These are phyloP conservation scores for Mycosphaerelloides madeirae DNA, from an alignment of 2,329 filamentous ascomycete species.

Conservation along the genomic window DNA sequence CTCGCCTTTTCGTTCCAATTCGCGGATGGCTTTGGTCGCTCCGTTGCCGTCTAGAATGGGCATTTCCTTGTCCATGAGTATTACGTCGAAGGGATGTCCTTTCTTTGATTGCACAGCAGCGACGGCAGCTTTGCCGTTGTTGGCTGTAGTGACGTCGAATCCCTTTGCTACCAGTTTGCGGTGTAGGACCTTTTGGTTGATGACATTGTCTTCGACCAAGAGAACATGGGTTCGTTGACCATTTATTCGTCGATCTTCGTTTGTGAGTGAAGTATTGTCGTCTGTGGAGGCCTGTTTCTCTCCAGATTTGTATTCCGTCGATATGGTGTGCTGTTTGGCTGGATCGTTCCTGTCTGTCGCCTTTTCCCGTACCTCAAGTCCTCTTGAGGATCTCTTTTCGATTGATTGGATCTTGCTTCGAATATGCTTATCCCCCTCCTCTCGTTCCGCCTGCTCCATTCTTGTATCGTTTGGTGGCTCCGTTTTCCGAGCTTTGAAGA, in stretches of 20 bases:
- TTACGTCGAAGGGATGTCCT: slow-evolving; percentile 23
- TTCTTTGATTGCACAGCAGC: slow-evolving; percentile 21
- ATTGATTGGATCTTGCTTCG: slow-evolving; percentile 10
- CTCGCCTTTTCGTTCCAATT: slow-evolving; percentile 20
- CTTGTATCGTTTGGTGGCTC: slow-evolving; percentile 6
- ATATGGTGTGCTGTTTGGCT: too few relatives aligned
- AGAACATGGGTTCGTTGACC: slow-evolving; percentile 19
- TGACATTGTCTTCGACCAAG: slow-evolving; percentile 28
- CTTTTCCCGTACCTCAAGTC: too few relatives aligned
- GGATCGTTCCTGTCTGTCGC: too few relatives aligned
- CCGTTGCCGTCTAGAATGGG: slow-evolving; percentile 31
- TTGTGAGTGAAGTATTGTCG: too few relatives aligned
- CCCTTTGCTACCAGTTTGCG: slow-evolving; percentile 27
- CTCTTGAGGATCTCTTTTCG: slow-evolving; percentile 2
- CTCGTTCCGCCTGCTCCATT: neutral
- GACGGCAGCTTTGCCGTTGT: slow-evolving; percentile 32
- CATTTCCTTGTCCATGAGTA: slow-evolving; percentile 32
- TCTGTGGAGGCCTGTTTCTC: neutral
- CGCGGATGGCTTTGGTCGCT: slow-evolving; percentile 25
- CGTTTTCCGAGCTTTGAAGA: slow-evolving; percentile 30
- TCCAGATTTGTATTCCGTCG: neutral
- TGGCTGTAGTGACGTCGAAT: slow-evolving; percentile 29
- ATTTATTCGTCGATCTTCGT: too few relatives aligned
- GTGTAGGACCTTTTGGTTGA: slow-evolving; percentile 31
- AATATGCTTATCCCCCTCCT: slow-evolving; percentile 7